Base-by-base conservation (phyloP, 2,329 filamentous ascomycete genomes). In the Botrytis cinerea region DNA sequence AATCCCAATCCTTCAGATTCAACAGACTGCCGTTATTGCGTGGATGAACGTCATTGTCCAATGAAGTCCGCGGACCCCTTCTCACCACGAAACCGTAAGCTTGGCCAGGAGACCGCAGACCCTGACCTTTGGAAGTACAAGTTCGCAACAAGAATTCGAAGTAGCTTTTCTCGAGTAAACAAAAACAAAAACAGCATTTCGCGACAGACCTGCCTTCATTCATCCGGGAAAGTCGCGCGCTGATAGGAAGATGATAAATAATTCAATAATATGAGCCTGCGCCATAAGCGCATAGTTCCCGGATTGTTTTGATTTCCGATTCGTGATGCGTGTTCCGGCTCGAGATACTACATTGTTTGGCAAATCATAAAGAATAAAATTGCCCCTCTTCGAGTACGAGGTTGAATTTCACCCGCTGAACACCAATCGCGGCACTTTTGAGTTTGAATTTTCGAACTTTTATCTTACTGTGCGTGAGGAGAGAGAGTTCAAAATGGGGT, bases 271-370 rank as follows among this genome's bases (percentile, higher is more conserved):
- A 74, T 75, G 74, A 71, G 75, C 67, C 54, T 75, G 76, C 76
- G 77, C 75, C 76, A 77, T 77, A 74, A 76, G 76, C 78, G 75
- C 75, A 78, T 71, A 75, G 51, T 67, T 74, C 74, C 62, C 74
- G 73, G 60, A 70, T 74, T 72, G 57, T 70, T 60, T 70, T 59
- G 75, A 73, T 67, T 75, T 71, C 75, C 75, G 77, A 78, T 78
- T 78, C 75, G 75, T 75, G 70, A 70, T 71, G 51, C 64, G 51
- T 20, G 69, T 45, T 40, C 60, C 45, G 73, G 74, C 75, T 77
- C 74, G 73, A 79, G 74, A 76, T 75, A 77, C 74, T 22, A 43
- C 54, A 61, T 35, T 18, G n/a, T 28, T 38, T 61, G 59, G 71
- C 61, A 60, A 68, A 72, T 63, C 68, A 71, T 20, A 60, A 64